Conservation (phyloP, 768 basidiomycete genomes). For the Galerina marginata region DNA sequence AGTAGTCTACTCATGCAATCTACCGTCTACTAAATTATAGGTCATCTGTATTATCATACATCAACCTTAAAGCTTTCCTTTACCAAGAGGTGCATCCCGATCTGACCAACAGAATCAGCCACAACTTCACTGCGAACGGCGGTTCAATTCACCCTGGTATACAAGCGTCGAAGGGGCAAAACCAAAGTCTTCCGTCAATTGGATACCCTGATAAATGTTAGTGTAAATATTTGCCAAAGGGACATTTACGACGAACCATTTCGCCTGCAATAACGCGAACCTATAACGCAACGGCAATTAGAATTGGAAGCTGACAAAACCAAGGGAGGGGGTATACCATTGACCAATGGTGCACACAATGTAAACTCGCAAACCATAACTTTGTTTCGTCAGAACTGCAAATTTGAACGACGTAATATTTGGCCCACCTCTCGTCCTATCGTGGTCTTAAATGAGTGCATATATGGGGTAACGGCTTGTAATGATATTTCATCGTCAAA, state of each 20-base stretch:
- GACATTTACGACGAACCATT: conserved; percentile 52
- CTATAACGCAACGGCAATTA: conserved; percentile 38
- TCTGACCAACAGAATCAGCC: conserved; percentile 33
- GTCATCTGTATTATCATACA: not conserved
- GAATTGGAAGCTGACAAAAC: not conserved
- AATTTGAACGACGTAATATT: not conserved
- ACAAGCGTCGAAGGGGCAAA: conserved; percentile 87
- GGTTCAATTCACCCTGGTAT: conserved; percentile 57
- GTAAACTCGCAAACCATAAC: conserved; percentile 87
- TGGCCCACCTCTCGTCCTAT: conserved; percentile 77
- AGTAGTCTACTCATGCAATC: not conserved
- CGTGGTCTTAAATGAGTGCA: conserved; percentile 77
- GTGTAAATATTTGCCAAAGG: conserved; percentile 3
- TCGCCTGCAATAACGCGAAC: conserved; percentile 86
- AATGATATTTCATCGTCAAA: conserved; percentile 68
- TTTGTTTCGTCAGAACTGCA: conserved; percentile 29
- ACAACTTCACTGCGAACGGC: conserved; percentile 7
- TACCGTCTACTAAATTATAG: not conserved
- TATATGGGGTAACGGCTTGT: conserved; percentile 81
- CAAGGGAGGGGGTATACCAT: conserved; percentile 57
- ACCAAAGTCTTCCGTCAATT: conserved; percentile 77
- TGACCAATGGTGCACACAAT: conserved; percentile 92
- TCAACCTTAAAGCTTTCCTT: conserved; percentile 58
- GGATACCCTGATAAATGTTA: conserved; percentile 54
- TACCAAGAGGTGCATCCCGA: conserved; percentile 64